phyloP scores from a whole-genome alignment of 768 basidiomycete species.

The Butyriboletus loyo region DNA sequence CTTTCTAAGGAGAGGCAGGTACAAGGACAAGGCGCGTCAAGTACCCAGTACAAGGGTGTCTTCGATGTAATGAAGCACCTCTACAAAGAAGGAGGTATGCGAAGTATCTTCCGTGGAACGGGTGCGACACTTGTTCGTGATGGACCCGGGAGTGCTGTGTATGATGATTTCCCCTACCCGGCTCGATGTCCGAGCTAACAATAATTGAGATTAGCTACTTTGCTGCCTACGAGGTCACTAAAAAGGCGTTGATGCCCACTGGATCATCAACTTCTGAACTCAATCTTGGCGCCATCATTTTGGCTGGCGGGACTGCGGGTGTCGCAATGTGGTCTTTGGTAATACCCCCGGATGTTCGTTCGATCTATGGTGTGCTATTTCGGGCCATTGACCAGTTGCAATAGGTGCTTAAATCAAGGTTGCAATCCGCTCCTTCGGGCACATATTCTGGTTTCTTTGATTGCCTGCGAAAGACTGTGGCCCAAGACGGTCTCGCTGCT shows the following conservation, averaged over 20 bases:
- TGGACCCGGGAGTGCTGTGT: slow-evolving; percentile 96
- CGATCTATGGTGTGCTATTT: neutral
- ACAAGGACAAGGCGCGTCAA: slow-evolving; percentile 78
- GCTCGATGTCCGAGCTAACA: slow-evolving; percentile 5
- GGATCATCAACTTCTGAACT: slow-evolving; percentile 78
- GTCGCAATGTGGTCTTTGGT: slow-evolving; percentile 98
- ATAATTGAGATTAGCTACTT: slow-evolving; percentile 66
- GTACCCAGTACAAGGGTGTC: slow-evolving; percentile 83
- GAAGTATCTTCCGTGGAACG: slow-evolving; percentile 90
- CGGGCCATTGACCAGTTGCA: slow-evolving; percentile 6
- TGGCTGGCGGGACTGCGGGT: slow-evolving; percentile 93
- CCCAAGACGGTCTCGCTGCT: slow-evolving; percentile 79
- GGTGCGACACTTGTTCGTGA: slow-evolving; percentile 92
- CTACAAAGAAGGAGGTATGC: slow-evolving; percentile 90
- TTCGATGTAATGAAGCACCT: slow-evolving; percentile 86
- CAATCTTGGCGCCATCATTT: slow-evolving; percentile 79
- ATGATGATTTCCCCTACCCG: slow-evolving; percentile 33
- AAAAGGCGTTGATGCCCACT: slow-evolving; percentile 78
- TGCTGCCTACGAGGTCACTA: slow-evolving; percentile 93
- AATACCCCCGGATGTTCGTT: slow-evolving; percentile 91
- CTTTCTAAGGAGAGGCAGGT: slow-evolving; percentile 47
- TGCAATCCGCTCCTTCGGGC: slow-evolving; percentile 95
- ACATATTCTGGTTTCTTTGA: slow-evolving; percentile 96
- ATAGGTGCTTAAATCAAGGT: slow-evolving; percentile 91
- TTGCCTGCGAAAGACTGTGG: slow-evolving; percentile 89